A percentile compares a stretch with the other conserved stretches of the same genome.
Evolutionary conservation across 805 yeast genomes (phyloP).

Genomic region (Metschnikowia proteae): DNA sequence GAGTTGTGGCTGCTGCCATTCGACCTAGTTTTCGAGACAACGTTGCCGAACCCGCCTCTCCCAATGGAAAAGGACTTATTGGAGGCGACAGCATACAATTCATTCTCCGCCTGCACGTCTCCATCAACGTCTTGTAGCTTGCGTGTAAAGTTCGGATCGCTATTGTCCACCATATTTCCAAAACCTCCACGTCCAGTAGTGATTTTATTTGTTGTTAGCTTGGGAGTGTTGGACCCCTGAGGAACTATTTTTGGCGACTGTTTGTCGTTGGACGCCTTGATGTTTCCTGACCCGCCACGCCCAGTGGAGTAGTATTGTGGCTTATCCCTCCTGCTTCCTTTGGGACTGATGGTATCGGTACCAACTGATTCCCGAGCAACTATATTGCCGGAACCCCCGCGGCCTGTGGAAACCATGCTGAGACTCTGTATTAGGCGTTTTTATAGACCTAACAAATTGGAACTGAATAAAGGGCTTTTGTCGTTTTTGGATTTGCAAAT

Average conservation of each 20-base stretch:
- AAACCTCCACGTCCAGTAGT: constrained; percentile 79
- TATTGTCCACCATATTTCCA: constrained; percentile 68
- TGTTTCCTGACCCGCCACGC: constrained; percentile 77
- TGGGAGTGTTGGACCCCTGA: constrained; percentile 61
- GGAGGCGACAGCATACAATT: constrained; percentile 42
- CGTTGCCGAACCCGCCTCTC: constrained; percentile 65
- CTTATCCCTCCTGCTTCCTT: constrained; percentile 22
- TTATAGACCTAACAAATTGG: background rate
- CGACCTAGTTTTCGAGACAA: constrained; percentile 35
- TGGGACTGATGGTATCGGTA: constrained; percentile 6
- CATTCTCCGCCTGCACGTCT: constrained; percentile 20
- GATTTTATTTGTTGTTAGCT: constrained; percentile 49
- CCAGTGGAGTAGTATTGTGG: constrained; percentile 58
- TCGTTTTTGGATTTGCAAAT: background rate
- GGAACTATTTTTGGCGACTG: constrained; percentile 53
- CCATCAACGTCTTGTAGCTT: constrained; percentile 64
- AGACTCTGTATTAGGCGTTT: background rate
- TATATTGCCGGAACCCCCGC: constrained; percentile 40
- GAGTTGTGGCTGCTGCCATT: constrained; percentile 19
- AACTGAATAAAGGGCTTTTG: too few relatives aligned
- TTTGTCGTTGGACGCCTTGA: constrained; percentile 39
- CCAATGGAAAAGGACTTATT: constrained; percentile 51
- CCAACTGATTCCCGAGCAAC: constrained; percentile 10
- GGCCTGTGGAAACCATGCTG: constrained; percentile 29
- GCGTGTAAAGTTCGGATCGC: constrained; percentile 55